A percentile compares a stretch with the other conserved stretches of the same genome.
Evolutionary conservation across 495 filamentous ascomycete genomes (phyloP).

Genomic region (Venustampulla echinocandica): DNA sequence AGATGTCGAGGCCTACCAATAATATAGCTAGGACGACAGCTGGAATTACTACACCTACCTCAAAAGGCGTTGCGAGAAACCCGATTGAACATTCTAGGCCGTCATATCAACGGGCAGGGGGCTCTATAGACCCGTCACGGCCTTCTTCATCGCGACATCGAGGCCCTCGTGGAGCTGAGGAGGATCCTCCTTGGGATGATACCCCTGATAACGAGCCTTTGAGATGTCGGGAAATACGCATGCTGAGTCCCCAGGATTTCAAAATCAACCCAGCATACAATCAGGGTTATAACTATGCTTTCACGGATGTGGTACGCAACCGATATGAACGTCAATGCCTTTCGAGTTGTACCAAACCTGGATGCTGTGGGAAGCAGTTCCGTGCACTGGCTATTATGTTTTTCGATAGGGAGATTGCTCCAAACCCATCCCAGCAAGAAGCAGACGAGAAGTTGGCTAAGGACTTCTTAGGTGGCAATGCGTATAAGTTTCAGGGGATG

Average conservation of each 20-base stretch:
- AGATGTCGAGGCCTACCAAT: too few relatives aligned
- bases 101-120: too few relatives aligned
- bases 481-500: constrained; percentile 38
- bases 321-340: constrained; percentile 66
- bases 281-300: constrained; percentile 66
- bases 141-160: constrained; percentile 6
- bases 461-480: constrained; percentile 57
- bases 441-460: constrained; percentile 51
- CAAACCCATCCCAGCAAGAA: constrained; percentile 24
- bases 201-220: constrained; percentile 35
- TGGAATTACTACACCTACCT: too few relatives aligned
- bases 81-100: too few relatives aligned
- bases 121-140: constrained; percentile 5
- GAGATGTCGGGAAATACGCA: constrained; percentile 42
- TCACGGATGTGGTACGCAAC: constrained; percentile 63
- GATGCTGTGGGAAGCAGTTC: constrained; percentile 71
- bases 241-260: constrained; percentile 60
- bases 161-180: constrained; percentile 11
- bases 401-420: constrained; percentile 10
- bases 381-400: constrained; percentile 48
- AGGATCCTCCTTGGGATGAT: neutral
- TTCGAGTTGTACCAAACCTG: constrained; percentile 64
- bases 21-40: too few relatives aligned
- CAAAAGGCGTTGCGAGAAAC: too few relatives aligned
- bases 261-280: constrained; percentile 72